Conservation (phyloP, 1,284 basidiomycete genomes). For the Cystobasidium slooffiae region DNA sequence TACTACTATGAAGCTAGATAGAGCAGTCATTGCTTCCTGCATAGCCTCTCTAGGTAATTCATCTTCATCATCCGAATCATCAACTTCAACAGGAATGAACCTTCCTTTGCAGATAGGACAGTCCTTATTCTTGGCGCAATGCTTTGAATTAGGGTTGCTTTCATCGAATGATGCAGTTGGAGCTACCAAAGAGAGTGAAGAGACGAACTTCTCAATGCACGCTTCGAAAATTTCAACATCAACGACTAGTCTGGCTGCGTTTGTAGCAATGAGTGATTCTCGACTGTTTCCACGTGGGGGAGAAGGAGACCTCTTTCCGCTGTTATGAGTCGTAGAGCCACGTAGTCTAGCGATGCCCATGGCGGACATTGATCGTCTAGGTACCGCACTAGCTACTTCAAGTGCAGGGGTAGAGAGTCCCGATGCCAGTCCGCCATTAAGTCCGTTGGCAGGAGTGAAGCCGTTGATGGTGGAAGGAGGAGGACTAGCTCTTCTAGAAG, state of each 20-base stretch:
- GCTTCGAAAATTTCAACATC: slow-evolving; percentile 52
- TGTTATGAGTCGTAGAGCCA: neutral
- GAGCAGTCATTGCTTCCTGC: slow-evolving; percentile 53
- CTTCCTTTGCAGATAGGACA: slow-evolving; percentile 51
- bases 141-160: slow-evolving; percentile 31
- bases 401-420: neutral
- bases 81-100: slow-evolving; percentile 48
- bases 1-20: slow-evolving; percentile 51
- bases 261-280: slow-evolving; percentile 1
- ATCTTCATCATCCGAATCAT: slow-evolving; percentile 49
- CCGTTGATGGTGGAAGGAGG: slow-evolving; percentile 7
- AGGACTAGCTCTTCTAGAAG: slow-evolving; percentile 26
- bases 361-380: slow-evolving; percentile 38
- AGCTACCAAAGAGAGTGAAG: slow-evolving; percentile 34
- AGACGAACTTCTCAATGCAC: slow-evolving; percentile 47
- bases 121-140: slow-evolving; percentile 27
- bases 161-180: slow-evolving; percentile 17
- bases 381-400: slow-evolving; percentile 2
- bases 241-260: slow-evolving; percentile 43
- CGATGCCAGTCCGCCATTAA: neutral
- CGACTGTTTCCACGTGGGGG: slow-evolving; percentile 10
- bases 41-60: slow-evolving; percentile 51
- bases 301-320: slow-evolving; percentile 38
- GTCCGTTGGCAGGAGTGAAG: neutral
- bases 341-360: slow-evolving; percentile 43